Conservation (phyloP, 2,329 filamentous ascomycete species). For the Macroventuria anomochaeta region DNA sequence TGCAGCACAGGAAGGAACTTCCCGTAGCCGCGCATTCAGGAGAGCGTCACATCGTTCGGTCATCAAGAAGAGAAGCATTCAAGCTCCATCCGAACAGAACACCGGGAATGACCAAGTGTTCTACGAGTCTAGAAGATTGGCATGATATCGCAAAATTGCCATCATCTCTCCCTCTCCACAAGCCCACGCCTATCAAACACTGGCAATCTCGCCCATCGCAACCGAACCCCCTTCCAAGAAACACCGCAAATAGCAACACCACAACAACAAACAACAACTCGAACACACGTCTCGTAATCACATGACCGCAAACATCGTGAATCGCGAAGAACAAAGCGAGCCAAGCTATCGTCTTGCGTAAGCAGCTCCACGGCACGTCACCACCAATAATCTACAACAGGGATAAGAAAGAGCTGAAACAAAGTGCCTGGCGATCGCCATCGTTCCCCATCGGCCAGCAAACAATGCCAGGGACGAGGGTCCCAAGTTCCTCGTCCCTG, state of each 20-base stretch:
- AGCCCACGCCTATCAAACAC: conserved; percentile 3
- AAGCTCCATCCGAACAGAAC: too few relatives aligned
- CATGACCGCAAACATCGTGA: background rate
- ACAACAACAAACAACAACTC: background rate
- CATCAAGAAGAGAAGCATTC: too few relatives aligned
- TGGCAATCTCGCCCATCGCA: background rate
- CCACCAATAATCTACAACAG: background rate
- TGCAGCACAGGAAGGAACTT: too few relatives aligned
- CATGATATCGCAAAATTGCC: conserved; percentile 1
- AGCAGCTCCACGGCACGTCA: conserved; percentile 11
- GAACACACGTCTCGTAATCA: background rate
- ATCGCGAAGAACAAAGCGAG: background rate
- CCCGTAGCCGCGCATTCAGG: too few relatives aligned
- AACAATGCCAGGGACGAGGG: background rate
- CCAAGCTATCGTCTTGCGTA: conserved; percentile 6
- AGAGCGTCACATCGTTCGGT: too few relatives aligned
- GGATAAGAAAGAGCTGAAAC: conserved; percentile 1
- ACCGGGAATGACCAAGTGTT: background rate
- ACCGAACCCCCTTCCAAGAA: background rate
- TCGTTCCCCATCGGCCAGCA: background rate
- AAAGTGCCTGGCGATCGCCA: conserved; percentile 10
- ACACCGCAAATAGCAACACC: background rate
- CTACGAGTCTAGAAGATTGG: background rate
- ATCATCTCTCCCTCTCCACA: conserved; percentile 3
- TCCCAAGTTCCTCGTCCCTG: background rate